Base-by-base conservation (phyloP, 495 filamentous ascomycete genomes). In the Hapsidospora chrysogenum region DNA sequence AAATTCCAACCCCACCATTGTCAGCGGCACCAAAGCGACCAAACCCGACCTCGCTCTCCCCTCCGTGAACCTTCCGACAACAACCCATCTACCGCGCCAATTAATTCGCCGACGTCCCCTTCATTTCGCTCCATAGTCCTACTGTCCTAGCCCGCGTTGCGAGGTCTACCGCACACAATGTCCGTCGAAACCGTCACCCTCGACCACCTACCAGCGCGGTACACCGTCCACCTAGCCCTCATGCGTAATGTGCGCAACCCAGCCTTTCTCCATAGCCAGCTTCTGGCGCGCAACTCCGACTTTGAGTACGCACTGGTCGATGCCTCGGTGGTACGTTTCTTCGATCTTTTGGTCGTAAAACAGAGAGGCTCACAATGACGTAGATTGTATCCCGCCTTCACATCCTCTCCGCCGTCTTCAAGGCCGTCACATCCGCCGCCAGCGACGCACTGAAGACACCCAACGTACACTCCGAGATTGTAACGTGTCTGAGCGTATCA, bases 271-370 rank as follows among this genome's bases (percentile, higher is more conserved):
- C 76, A 80, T 6, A 56, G 76, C 39, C 86, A 94, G 54, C 68
- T 96, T 11, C 57, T 95, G 6, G 67, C 72, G 2, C 78, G 80
- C 8, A 92, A 94, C 43, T 43, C 66, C 17, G 77, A 78, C 9
- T 96, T 81, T 46, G 82, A 95, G 53, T 95, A 94, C 61, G 87
- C 87, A 3, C 78, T 97, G 34, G 72, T 97, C 30, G 86, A 97
- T 54, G 85, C 85, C 1, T 71, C 63, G 34, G 64, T 72, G 51
- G 73, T 85, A 36, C 13, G 33, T 11, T 32, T 51, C 36, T 58
- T 48, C 19, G n/a, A 17, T 28, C 21, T 25, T 29, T 22, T n/a
- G n/a, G n/a, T n/a, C n/a, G n/a, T 14, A 15, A 26, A 1, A 9
- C 10, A 31, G 3, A 15, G 17, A 31, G 13, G 2, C 9, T 2